Evolutionary conservation across 768 basidiomycete species (phyloP).

Genomic region (Leccinum subgranulosum): DNA sequence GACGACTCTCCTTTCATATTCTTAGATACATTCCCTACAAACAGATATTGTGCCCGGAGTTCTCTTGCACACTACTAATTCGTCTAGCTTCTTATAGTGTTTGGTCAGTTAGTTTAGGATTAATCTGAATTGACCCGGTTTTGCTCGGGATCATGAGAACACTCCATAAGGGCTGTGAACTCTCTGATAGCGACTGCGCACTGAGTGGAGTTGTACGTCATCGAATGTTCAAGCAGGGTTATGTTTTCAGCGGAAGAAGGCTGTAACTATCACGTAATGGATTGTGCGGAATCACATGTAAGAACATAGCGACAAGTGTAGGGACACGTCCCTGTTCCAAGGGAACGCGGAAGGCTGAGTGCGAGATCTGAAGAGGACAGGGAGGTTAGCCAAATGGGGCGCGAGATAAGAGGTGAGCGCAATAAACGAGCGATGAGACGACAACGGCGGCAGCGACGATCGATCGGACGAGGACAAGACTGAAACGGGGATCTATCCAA

Average conservation of each 20-base stretch:
- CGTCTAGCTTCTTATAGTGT: conserved; percentile 6
- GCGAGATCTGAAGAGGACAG: too few relatives aligned
- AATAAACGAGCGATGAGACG: too few relatives aligned
- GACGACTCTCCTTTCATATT: conserved; percentile 18
- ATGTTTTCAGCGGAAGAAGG: not conserved
- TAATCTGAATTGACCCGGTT: conserved; percentile 8
- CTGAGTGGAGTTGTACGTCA: not conserved
- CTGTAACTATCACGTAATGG: not conserved
- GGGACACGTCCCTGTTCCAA: too few relatives aligned
- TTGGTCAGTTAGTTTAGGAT: conserved; percentile 3
- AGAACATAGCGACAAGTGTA: not conserved
- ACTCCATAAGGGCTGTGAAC: not conserved
- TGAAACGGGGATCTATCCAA: too few relatives aligned
- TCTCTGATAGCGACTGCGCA: not conserved
- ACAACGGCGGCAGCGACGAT: too few relatives aligned
- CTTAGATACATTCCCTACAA: conserved; percentile 11
- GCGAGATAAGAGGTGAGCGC: too few relatives aligned
- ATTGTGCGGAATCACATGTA: not conserved
- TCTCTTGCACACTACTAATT: conserved; percentile 13
- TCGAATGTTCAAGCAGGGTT: not conserved
- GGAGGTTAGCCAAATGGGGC: too few relatives aligned
- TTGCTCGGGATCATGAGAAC: not conserved
- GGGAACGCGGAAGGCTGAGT: too few relatives aligned
- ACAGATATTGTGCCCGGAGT: not conserved
- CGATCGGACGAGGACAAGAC: too few relatives aligned